A percentile compares a stretch with the other conserved stretches of the same genome.
phyloP scores from a whole-genome alignment of 1,139 yeast species.

The Saccharomyces hybrid region DNA sequence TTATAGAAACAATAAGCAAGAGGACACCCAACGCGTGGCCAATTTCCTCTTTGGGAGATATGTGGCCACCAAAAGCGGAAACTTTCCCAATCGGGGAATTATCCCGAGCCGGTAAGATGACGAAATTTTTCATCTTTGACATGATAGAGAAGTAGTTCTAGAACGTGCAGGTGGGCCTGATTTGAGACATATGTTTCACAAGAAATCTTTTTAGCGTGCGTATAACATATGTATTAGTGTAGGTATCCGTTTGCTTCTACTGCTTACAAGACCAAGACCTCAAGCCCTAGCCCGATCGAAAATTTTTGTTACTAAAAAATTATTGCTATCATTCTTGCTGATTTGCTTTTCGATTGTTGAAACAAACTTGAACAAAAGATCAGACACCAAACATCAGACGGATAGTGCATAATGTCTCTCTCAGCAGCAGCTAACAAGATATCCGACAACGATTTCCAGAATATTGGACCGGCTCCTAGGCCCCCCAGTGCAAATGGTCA shows the following conservation, averaged over 20 bases:
- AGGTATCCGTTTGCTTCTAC: neutral
- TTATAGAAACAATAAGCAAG: neutral
- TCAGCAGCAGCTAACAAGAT: slow-evolving; percentile 41
- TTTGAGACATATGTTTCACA: neutral
- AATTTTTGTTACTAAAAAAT: neutral
- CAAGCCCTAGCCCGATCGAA: neutral
- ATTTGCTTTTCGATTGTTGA: neutral
- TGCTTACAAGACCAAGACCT: neutral
- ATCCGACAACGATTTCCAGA: slow-evolving; percentile 35
- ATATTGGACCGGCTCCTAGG: slow-evolving; percentile 40
- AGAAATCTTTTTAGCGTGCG: neutral
- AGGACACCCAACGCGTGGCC: neutral
- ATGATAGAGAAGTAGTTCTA: slow-evolving; percentile 3
- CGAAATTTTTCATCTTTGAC: slow-evolving; percentile 5
- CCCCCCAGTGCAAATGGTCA: slow-evolving; percentile 29
- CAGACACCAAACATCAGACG: too few relatives aligned
- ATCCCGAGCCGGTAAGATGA: slow-evolving; percentile 1
- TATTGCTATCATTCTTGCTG: neutral
- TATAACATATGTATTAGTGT: neutral
- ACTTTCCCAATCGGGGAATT: slow-evolving; percentile 3
- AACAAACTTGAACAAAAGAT: neutral
- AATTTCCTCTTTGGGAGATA: slow-evolving; percentile 1
- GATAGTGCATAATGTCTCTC: slow-evolving; percentile 29
- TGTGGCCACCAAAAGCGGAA: neutral
- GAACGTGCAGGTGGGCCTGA: slow-evolving; percentile 4